phyloP scores from a whole-genome alignment of 2,329 filamentous ascomycete species.

The Malbranchea zuffiana region DNA sequence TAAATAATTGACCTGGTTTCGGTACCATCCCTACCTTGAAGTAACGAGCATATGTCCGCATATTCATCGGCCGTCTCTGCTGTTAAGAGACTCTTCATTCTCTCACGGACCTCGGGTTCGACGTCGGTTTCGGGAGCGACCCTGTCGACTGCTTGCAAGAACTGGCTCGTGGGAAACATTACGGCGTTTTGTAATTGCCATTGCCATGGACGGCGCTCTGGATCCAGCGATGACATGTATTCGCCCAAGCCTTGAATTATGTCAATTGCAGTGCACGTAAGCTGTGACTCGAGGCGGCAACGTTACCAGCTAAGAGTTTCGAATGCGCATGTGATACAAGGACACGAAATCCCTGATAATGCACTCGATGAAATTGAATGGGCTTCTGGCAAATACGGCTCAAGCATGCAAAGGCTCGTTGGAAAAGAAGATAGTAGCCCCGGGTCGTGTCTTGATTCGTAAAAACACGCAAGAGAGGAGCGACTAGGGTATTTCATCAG shows the following conservation, averaged over 20 bases:
- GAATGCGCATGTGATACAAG: not conserved
- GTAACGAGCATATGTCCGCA: not conserved
- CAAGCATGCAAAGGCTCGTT: not conserved
- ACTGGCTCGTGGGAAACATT: not conserved
- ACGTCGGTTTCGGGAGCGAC: not conserved
- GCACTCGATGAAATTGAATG: not conserved
- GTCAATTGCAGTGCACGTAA: not conserved
- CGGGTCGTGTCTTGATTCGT: not conserved
- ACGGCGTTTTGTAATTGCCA: not conserved
- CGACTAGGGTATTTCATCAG: not conserved
- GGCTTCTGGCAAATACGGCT: not conserved
- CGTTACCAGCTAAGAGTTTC: not conserved
- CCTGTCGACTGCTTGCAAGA: not conserved
- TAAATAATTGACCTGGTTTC: too few relatives aligned
- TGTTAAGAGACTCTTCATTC: not conserved
- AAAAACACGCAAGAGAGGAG: not conserved
- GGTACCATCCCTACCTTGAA: not conserved
- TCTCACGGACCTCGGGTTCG: too few relatives aligned
- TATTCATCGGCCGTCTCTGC: not conserved
- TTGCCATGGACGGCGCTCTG: not conserved
- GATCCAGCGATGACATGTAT: not conserved
- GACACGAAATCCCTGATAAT: not conserved
- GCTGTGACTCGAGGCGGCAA: not conserved
- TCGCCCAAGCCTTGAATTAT: not conserved
- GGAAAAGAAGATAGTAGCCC: not conserved